Base-by-base conservation (phyloP, 176 grass and related monocot genomes). In the Panicum miliaceum region DNA sequence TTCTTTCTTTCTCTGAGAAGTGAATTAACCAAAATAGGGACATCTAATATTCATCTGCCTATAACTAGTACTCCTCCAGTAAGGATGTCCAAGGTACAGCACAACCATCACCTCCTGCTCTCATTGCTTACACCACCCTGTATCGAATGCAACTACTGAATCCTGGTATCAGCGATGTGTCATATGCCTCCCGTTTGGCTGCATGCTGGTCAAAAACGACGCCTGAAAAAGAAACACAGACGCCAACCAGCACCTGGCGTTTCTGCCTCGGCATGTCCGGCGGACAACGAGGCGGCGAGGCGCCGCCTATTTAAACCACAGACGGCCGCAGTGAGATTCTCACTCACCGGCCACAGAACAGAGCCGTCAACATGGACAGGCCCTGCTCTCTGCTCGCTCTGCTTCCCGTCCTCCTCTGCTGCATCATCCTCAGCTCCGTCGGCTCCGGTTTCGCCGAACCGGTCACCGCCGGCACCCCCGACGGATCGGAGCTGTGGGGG, bases 401-500 rank as follows among this genome's bases (percentile, higher is more conserved):
- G 45, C 36, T 92, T 61, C 51, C 77, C 79, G 19, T 91, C 61
- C 13, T 64, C 61, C 13, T 64, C n/a, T n/a, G n/a, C 69, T 29
- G 61, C 61, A 15, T 64, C 61, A 43, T 54, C 29, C 18, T 81
- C 63, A 38, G 20, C 75, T 14, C 50, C 16, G 76, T 76, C 50
- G 61, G 5, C 26, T 19, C 16, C 40, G 78, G 41, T n/a, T 36
- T 71, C 53, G 77, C 76, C n/a, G 53, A 51, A 0, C n/a, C 68
- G 0, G 11, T 76, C 77, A 84, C 86, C 76, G 5, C 57, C 67
- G 90, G 90, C 43, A 91, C 84, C 22, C 20, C 41, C 29, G 90
- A 94, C 71, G 90, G 92, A 10, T 71, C 76, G 57, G 94, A 97
- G 88, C 77, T 85, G 26, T 97, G 94, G 94, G 95, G 95, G 5